phyloP scores from a whole-genome alignment of 169 alveolate genomes.

The Eimeria maxima region DNA sequence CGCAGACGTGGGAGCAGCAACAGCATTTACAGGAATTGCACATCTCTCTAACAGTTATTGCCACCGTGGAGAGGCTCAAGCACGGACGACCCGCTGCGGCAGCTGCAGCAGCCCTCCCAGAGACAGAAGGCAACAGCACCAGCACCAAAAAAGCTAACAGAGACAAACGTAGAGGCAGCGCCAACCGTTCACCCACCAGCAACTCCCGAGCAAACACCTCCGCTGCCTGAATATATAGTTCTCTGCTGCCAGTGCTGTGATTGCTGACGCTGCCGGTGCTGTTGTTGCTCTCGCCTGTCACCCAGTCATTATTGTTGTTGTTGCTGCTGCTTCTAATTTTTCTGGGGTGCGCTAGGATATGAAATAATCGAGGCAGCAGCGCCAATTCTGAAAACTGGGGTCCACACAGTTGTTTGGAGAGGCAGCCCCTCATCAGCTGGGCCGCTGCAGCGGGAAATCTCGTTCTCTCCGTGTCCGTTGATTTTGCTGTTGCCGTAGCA shows the following conservation, averaged over 20 bases:
- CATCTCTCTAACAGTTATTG: not conserved
- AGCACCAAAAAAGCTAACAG: not conserved
- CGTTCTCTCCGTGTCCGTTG: not conserved
- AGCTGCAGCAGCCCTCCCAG: not conserved
- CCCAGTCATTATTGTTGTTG: not conserved
- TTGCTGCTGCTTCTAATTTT: constrained; percentile 15
- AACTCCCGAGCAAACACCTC: constrained; percentile 38
- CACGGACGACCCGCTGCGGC: not conserved
- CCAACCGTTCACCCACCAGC: not conserved
- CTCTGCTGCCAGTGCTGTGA: constrained; percentile 9
- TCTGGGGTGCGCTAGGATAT: not conserved
- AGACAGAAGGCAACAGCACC: not conserved
- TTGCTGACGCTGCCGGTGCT: constrained; percentile 8
- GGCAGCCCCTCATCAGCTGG: constrained; percentile 37
- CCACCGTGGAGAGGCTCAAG: not conserved
- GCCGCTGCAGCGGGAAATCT: constrained; percentile 32
- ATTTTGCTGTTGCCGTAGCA: not conserved
- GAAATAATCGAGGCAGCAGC: constrained; percentile 31
- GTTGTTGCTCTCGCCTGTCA: constrained; percentile 10
- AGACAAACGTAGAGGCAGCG: not conserved
- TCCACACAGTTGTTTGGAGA: constrained; percentile 22
- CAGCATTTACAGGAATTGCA: not conserved
- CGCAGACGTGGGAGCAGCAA: not conserved
- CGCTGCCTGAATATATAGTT: constrained; percentile 19
- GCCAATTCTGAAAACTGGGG: constrained; percentile 37